Percentiles rank a stretch among this genome's conserved stretches.
Conservation (phyloP, 2,329 filamentous ascomycete genomes). For the Endoconidiophora laricicola region DNA sequence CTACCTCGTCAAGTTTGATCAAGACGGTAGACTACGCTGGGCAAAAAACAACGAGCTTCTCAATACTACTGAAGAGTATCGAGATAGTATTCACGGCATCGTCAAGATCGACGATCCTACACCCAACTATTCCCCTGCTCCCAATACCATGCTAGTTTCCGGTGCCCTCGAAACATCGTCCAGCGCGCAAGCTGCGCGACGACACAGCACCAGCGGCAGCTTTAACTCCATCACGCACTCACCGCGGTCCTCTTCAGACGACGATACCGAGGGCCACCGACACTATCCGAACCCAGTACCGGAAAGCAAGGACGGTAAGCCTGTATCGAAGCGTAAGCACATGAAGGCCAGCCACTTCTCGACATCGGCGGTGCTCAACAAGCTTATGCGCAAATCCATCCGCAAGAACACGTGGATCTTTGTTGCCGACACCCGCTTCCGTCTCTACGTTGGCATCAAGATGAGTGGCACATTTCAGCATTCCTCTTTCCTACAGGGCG, state of each 20-base stretch:
- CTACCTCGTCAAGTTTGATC: slow-evolving; percentile 65
- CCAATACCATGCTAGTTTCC: slow-evolving; percentile 15
- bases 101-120: slow-evolving; percentile 44
- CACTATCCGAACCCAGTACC: slow-evolving; percentile 6
- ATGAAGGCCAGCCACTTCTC: slow-evolving; percentile 39
- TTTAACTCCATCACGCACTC: slow-evolving; percentile 20
- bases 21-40: slow-evolving; percentile 65
- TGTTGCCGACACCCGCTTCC: slow-evolving; percentile 69
- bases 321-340: slow-evolving; percentile 5
- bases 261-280: slow-evolving; percentile 31
- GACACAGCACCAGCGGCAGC: slow-evolving; percentile 16
- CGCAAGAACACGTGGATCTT: slow-evolving; percentile 91
- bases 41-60: slow-evolving; percentile 66
- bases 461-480: slow-evolving; percentile 79
- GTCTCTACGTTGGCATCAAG: slow-evolving; percentile 82
- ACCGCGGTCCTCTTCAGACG: slow-evolving; percentile 18
- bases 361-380: slow-evolving; percentile 59
- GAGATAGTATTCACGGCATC: slow-evolving; percentile 63
- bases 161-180: not conserved
- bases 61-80: slow-evolving; percentile 58
- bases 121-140: slow-evolving; percentile 29
- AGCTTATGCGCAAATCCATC: slow-evolving; percentile 59
- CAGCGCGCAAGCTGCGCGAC: slow-evolving; percentile 13
- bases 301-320: slow-evolving; percentile 3
- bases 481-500: slow-evolving; percentile 72